Base-by-base conservation (phyloP, 2,329 filamentous ascomycete genomes). In the Fusarium brevicatenulatum region DNA sequence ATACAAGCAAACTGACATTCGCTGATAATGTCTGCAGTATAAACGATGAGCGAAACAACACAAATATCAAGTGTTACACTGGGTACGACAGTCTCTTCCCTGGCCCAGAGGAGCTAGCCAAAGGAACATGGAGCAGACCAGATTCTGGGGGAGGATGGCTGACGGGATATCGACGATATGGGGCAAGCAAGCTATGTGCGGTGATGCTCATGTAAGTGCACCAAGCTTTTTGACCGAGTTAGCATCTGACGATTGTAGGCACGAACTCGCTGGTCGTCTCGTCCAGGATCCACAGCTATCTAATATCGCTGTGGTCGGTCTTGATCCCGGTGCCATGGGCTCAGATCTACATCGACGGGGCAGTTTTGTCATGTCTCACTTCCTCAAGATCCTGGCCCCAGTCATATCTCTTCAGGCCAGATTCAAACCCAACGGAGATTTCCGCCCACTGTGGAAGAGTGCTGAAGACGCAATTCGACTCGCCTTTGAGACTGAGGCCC, bases 301-400 rank as follows among this genome's bases (percentile, higher is more conserved):
- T 43, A 78, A 80, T 19, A 78, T 85, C 58, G 78, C 77, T 25
- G 75, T 84, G 43, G 64, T 83, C 5, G 81, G 81, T 9, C 65
- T 83, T 18, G 82, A 85, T 50, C 83, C 83, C 1, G 83, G 82
- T 49, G 77, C 72, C 16, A 84, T 85, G 79, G 54, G 62, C 42
- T 81, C 79, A 13, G 79, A 77, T 23, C 69, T 84, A 5, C 59
- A 52, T n/a, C 78, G 79, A 21, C 75, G 77, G 34, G 77, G 72
- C 21, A 63, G 74, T 42, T 79, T 78, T 50, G 15, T 78, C 21
- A 62, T 80, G 42, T 13, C 54, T 79, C 12, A 55, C 68, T 9
- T 46, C 19, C 68, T 79, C 43, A 78, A 78, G 42, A 32, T 76
- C 28, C 19, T 80, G 10, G 16, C 82, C 9, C 77, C 76, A 10